Evolutionary conservation across 306 rosid species (phyloP).

Genomic region (Castanea mollissima): DNA sequence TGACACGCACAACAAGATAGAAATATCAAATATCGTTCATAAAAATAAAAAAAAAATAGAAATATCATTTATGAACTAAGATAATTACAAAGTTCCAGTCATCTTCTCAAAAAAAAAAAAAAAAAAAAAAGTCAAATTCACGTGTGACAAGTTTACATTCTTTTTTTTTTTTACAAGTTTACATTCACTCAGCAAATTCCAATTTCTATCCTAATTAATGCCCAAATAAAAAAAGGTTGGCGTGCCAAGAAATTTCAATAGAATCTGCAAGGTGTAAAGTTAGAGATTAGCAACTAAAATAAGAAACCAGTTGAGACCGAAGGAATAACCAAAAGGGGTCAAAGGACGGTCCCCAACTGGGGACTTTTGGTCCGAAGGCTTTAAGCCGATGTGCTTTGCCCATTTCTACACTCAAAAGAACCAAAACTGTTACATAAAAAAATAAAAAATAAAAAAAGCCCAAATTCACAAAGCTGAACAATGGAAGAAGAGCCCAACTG

Average conservation of each 20-base stretch:
- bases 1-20: no score
- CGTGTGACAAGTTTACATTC: no score
- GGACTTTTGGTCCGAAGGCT: neutral
- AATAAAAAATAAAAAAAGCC: neutral
- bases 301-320: neutral
- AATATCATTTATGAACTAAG: no score
- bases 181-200: no score
- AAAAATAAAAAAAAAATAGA: conserved; percentile 2
- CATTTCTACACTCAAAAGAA: neutral
- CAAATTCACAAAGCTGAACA: neutral
- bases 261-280: neutral
- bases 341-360: neutral
- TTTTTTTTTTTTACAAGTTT: no score
- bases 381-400: neutral
- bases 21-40: no score
- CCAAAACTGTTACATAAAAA: neutral
- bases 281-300: neutral
- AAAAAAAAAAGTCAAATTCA: no score
- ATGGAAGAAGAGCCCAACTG: neutral
- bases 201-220: no score
- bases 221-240: no score
- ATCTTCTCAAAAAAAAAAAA: no score
- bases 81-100: no score
- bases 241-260: neutral
- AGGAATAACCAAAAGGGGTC: neutral